Percentiles rank a stretch among this genome's conserved stretches.
phyloP scores from a whole-genome alignment of 345 rosid species.

The Hypericum perforatum region DNA sequence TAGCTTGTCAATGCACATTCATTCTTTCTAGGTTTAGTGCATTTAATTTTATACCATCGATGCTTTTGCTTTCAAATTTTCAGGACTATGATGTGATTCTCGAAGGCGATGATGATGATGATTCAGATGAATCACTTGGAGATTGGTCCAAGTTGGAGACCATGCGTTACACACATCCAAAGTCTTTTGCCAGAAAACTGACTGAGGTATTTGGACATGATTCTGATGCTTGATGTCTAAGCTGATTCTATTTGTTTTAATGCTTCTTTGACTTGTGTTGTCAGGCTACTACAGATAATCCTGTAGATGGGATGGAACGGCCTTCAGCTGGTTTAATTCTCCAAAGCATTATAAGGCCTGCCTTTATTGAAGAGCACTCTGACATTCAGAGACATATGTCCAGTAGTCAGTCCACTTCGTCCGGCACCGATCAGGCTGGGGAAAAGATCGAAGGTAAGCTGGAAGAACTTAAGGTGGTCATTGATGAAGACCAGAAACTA shows the following conservation, averaged over 20 bases:
- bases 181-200: slow-evolving; percentile 79
- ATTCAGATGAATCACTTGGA: slow-evolving; percentile 50
- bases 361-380: slow-evolving; percentile 59
- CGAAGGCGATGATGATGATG: slow-evolving; percentile 49
- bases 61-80: slow-evolving; percentile 11
- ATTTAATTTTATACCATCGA: slow-evolving; percentile 5
- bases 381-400: slow-evolving; percentile 55
- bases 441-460: slow-evolving; percentile 24
- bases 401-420: slow-evolving; percentile 19
- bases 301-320: slow-evolving; percentile 82
- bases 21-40: too few species aligned
- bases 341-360: slow-evolving; percentile 76
- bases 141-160: slow-evolving; percentile 93
- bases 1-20: slow-evolving; percentile 1
- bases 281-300: slow-evolving; percentile 71
- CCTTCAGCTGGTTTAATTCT: slow-evolving; percentile 79
- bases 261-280: slow-evolving; percentile 6
- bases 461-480: slow-evolving; percentile 30
- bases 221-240: neutral
- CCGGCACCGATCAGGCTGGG: slow-evolving; percentile 24
- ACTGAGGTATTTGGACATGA: slow-evolving; percentile 38
- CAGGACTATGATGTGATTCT: slow-evolving; percentile 72
- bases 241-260: slow-evolving; percentile 2
- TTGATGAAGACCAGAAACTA: slow-evolving; percentile 27
- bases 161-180: slow-evolving; percentile 87